Percentiles rank a stretch among this genome's conserved stretches.
phyloP scores from a whole-genome alignment of 2,329 filamentous ascomycete species.

The Cordyceps militaris region DNA sequence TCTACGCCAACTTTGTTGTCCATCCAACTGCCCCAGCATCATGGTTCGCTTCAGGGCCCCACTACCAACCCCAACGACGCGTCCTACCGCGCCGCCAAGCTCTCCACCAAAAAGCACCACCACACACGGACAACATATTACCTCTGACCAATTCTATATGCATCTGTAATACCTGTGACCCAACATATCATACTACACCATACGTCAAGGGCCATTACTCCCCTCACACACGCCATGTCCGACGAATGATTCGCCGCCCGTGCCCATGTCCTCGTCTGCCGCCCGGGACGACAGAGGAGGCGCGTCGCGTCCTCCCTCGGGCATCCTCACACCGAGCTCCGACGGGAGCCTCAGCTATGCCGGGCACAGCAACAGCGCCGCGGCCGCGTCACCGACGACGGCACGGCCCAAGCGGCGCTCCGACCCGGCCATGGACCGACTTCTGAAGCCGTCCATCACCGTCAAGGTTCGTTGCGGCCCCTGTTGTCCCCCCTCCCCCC shows the following conservation, averaged over 20 bases:
- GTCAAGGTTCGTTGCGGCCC: constrained; percentile 36
- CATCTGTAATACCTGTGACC: no score
- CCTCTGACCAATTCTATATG: no score
- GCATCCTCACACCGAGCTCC: constrained; percentile 35
- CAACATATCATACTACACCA: neutral
- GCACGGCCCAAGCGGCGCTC: constrained; percentile 30
- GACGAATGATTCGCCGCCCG: neutral
- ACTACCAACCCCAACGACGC: no score
- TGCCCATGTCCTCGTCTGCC: constrained; percentile 28
- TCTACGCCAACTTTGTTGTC: no score
- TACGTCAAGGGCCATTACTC: neutral
- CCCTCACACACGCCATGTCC: neutral
- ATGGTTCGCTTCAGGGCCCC: no score
- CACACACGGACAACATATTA: no score
- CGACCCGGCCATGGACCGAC: constrained; percentile 39
- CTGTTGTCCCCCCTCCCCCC: neutral
- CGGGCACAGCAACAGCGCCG: constrained; percentile 26
- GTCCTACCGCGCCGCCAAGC: no score
- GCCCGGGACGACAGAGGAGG: constrained; percentile 33
- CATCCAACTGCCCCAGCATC: no score
- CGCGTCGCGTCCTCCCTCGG: constrained; percentile 43
- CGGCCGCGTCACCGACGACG: constrained; percentile 20
- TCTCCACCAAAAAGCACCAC: no score
- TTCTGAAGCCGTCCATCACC: constrained; percentile 45
- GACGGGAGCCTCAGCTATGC: constrained; percentile 29